phyloP scores from a whole-genome alignment of 176 grass and related monocot genomes.

The Tillandsia fasciculata region DNA sequence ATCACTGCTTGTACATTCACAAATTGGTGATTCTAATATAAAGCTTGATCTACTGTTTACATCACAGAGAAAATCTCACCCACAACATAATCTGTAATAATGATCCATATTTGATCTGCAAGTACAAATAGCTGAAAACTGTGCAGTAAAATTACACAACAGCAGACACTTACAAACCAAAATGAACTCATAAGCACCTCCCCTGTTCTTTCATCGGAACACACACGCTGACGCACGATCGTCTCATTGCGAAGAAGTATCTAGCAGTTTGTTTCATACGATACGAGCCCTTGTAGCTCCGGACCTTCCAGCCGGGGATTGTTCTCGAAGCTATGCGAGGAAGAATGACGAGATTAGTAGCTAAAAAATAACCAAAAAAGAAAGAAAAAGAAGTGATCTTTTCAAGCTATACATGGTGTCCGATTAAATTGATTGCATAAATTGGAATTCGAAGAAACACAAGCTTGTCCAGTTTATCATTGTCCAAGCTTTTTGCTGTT shows the following conservation, averaged over 20 bases:
- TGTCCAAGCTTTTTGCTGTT: too few relatives aligned
- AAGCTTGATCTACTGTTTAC: neutral
- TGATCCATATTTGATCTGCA: neutral
- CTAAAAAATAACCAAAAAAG: neutral
- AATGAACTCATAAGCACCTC: neutral
- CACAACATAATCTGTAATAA: too few relatives aligned
- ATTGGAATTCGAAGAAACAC: too few relatives aligned
- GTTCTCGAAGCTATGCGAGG: conserved; percentile 65
- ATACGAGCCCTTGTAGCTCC: conserved; percentile 77
- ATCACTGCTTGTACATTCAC: neutral
- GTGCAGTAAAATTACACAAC: neutral
- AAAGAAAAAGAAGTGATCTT: neutral
- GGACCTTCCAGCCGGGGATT: conserved; percentile 92
- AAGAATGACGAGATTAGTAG: neutral
- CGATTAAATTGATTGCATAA: too few relatives aligned
- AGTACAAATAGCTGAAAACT: neutral
- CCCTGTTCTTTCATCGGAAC: neutral
- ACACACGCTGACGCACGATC: neutral
- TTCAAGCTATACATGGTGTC: too few relatives aligned
- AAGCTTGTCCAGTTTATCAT: too few relatives aligned
- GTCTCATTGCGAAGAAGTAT: conserved; percentile 10
- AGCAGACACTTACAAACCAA: neutral
- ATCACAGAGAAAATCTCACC: neutral
- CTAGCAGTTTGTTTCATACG: conserved; percentile 97
- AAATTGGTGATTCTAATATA: neutral